phyloP scores from a whole-genome alignment of 2,329 filamentous ascomycete genomes.

The Emydomyces testavorans region DNA sequence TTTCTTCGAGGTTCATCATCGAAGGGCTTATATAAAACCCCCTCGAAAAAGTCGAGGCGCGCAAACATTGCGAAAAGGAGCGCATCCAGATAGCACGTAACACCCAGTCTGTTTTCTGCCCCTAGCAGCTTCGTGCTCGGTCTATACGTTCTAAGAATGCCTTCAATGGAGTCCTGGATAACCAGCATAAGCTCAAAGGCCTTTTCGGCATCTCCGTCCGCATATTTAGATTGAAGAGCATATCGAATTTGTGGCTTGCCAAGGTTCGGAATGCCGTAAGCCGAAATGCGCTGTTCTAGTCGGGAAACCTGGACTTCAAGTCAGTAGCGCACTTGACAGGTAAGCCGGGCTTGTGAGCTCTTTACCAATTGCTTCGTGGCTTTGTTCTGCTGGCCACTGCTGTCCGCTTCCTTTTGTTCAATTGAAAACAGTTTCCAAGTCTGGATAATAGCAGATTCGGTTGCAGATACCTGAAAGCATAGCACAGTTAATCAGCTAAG shows the following conservation, averaged over 20 bases:
- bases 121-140: constrained; percentile 63
- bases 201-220: constrained; percentile 58
- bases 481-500: neutral
- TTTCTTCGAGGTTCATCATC: constrained; percentile 60
- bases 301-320: neutral
- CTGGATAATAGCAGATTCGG: neutral
- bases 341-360: neutral
- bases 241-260: constrained; percentile 52
- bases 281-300: constrained; percentile 1
- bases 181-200: constrained; percentile 66
- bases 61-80: constrained; percentile 94
- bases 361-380: constrained; percentile 5
- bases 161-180: constrained; percentile 69
- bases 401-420: neutral
- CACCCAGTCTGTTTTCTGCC: constrained; percentile 70
- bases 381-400: neutral
- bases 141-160: constrained; percentile 64
- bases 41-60: constrained; percentile 79
- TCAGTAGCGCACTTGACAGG: neutral
- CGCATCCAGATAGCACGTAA: constrained; percentile 92
- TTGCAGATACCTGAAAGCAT: neutral
- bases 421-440: constrained; percentile 8
- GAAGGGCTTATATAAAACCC: constrained; percentile 72
- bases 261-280: constrained; percentile 33
- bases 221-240: constrained; percentile 51